These are phyloP conservation scores for Mycena vitilis DNA, from an alignment of 768 basidiomycete genomes.

Conservation along the genomic window DNA sequence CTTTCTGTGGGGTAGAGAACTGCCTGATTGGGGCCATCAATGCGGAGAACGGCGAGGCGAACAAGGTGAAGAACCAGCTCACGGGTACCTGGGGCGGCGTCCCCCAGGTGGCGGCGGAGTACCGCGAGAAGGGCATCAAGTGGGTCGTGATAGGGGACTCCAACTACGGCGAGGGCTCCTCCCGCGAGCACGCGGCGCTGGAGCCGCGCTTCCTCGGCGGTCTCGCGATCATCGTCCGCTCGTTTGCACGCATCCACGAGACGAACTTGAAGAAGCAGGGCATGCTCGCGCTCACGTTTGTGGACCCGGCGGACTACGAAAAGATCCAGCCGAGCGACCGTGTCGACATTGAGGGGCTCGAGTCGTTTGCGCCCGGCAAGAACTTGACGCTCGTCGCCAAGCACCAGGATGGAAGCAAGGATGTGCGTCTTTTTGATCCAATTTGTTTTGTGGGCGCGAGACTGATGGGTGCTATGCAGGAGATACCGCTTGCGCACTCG, in stretches of 20 bases:
- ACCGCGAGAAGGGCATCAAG: conserved; percentile 90
- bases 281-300: conserved; percentile 97
- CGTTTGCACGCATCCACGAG: conserved; percentile 98
- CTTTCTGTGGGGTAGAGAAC: conserved; percentile 70
- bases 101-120: conserved; percentile 86
- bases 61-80: conserved; percentile 92
- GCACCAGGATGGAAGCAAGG: conserved; percentile 83
- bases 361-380: conserved; percentile 91
- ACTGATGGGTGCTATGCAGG: conserved; percentile 48
- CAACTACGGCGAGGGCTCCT: conserved; percentile 98
- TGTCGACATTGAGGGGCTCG: conserved; percentile 90
- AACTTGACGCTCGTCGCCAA: conserved; percentile 85
- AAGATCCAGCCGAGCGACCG: conserved; percentile 89
- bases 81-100: conserved; percentile 90
- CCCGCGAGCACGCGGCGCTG: conserved; percentile 97
- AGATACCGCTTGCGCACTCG: conserved; percentile 86
- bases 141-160: conserved; percentile 98
- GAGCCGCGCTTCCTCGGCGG: conserved; percentile 97
- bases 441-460: conserved; percentile 5
- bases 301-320: conserved; percentile 93
- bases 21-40: conserved; percentile 99
- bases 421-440: conserved; percentile 53
- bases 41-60: conserved; percentile 93
- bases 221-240: conserved; percentile 94
- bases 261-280: conserved; percentile 99